Base-by-base conservation (phyloP, 2,329 filamentous ascomycete species). In the Curvularia lunata region DNA sequence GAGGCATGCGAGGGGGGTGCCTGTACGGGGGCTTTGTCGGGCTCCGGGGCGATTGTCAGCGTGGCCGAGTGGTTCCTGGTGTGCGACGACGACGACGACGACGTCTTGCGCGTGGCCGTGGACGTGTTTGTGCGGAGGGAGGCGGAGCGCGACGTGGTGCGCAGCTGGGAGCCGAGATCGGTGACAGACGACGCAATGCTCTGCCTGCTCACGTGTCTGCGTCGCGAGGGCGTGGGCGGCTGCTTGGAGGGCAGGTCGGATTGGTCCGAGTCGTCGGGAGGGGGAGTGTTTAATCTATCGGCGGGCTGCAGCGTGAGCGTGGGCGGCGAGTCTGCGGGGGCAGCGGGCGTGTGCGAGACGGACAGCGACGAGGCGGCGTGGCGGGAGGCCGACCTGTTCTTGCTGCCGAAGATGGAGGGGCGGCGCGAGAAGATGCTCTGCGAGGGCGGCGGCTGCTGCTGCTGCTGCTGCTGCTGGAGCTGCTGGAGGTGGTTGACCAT, bases 61-160 rank as follows among this genome's bases (percentile, higher is more conserved):
- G 69, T 77, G 64, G 70, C 65, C 38, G 74, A 76, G 52, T 71
- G 70, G 49, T 66, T 66, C 69, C 70, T 71, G 68, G 59, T 70
- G 56, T 75, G 70, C 59, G 72, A 42, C 4, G 40, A 74, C 60
- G 71, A 72, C 56, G 40, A 74, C 61, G 71, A 72, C 56, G 70
- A 71, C 45, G 71, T 62, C 61, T 55, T 62, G 37, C 62, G 56
- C 48, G 73, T 66, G 64, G 58, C 57, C 59, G 54, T 46, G 43
- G 70, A 72, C 48, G 67, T 70, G 62, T 70, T 77, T 48, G 77
- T 77, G 58, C 78, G 76, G 27, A 80, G 69, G n/a, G 77, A 80
- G 56, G 76, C 74, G 51, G 72, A 70, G 56, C 79, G 70, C 40
- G 74, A 71, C 10, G 30, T 32, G 32, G 78, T 66, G 28, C 77